Conservation (phyloP, 176 grass and related monocot species). For the Zizania latifolia region DNA sequence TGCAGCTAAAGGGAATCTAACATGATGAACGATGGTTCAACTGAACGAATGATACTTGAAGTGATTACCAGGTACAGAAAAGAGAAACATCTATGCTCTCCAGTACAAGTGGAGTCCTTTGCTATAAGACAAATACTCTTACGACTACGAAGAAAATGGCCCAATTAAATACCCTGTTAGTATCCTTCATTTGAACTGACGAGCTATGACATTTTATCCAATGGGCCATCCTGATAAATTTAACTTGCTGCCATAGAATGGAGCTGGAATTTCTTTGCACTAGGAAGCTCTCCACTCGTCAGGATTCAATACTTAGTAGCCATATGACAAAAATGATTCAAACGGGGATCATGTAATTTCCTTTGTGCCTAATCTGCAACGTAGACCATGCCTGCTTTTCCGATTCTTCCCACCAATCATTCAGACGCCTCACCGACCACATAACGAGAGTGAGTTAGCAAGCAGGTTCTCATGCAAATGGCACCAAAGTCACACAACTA, state of each 20-base stretch:
- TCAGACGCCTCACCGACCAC: background rate
- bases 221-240: background rate
- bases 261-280: background rate
- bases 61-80: background rate
- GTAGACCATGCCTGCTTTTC: background rate
- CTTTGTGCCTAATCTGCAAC: constrained; percentile 5
- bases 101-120: background rate
- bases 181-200: background rate
- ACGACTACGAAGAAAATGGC: background rate
- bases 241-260: background rate
- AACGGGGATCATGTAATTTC: background rate
- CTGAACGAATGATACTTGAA: background rate
- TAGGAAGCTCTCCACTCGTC: background rate
- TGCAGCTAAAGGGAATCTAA: background rate
- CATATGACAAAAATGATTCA: background rate
- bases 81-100: background rate
- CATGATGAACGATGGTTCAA: background rate
- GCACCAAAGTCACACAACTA: background rate
- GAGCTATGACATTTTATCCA: background rate
- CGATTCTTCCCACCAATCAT: background rate
- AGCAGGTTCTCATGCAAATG: background rate
- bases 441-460: background rate
- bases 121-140: background rate
- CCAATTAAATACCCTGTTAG: no score
- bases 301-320: background rate